phyloP scores from a whole-genome alignment of 805 yeast genomes.

The Danielozyma ontarioensis region DNA sequence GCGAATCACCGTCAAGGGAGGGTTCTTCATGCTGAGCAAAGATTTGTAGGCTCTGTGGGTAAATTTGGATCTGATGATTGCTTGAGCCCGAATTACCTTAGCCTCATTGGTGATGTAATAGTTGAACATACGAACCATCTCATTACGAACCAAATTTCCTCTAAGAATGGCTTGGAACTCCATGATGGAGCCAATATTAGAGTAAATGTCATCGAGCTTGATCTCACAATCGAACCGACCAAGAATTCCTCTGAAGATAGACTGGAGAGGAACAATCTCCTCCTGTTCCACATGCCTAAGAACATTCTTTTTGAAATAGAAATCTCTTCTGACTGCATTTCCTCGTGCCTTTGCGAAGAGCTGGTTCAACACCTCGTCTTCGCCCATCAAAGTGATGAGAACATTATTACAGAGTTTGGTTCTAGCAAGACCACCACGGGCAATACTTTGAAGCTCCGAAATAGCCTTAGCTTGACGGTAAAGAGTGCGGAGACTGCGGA shows the following conservation, averaged over 20 bases:
- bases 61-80: constrained; percentile 59
- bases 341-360: constrained; percentile 45
- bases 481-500: constrained; percentile 9
- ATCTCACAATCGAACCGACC: constrained; percentile 53
- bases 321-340: constrained; percentile 24
- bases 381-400: constrained; percentile 35
- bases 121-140: constrained; percentile 23
- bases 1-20: constrained; percentile 71
- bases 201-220: constrained; percentile 48
- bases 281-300: constrained; percentile 9
- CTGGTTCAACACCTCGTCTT: constrained; percentile 30
- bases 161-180: constrained; percentile 52
- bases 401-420: constrained; percentile 38
- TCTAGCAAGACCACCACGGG: constrained; percentile 42
- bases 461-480: constrained; percentile 3
- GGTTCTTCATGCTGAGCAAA: constrained; percentile 63
- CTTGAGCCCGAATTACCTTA: constrained; percentile 70
- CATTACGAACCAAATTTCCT: constrained; percentile 40
- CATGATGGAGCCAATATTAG: constrained; percentile 32
- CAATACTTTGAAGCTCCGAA: constrained; percentile 36
- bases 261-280: constrained; percentile 45
- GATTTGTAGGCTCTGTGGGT: constrained; percentile 71
- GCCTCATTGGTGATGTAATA: constrained; percentile 53
- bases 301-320: constrained; percentile 12
- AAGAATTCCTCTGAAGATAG: constrained; percentile 58